Percentiles rank a stretch among this genome's conserved stretches.
Evolutionary conservation across 2,329 filamentous ascomycete species (phyloP).

Genomic region (Apiospora malaysiana): DNA sequence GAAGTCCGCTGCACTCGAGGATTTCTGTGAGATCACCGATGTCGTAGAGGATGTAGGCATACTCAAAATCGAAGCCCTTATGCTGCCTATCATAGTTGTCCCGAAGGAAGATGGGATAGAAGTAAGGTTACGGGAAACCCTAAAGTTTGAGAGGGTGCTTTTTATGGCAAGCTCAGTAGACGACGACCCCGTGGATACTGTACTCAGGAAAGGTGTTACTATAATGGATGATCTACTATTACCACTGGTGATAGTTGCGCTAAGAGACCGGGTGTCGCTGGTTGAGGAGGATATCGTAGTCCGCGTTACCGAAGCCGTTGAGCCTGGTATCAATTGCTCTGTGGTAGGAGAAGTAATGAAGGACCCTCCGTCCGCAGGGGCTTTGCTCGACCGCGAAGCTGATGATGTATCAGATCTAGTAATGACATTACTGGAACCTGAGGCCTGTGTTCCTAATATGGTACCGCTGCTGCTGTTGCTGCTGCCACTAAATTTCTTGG

Average conservation of each 20-base stretch:
- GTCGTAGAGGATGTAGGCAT: background rate
- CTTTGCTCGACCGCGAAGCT: background rate
- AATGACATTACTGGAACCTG: too few relatives aligned
- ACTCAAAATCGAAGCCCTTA: background rate
- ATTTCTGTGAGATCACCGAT: background rate
- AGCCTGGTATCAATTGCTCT: background rate
- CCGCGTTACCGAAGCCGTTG: background rate
- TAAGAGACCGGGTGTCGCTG: background rate
- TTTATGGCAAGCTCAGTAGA: background rate
- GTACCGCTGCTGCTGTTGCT: background rate
- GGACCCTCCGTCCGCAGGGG: background rate
- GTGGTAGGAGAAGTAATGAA: background rate
- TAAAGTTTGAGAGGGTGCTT: background rate
- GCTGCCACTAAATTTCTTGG: background rate
- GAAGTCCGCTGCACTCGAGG: background rate
- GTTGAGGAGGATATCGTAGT: background rate
- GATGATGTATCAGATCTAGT: background rate
- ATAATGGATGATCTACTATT: background rate
- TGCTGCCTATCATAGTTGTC: background rate
- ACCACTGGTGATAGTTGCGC: background rate
- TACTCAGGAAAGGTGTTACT: background rate
- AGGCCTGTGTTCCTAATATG: background rate
- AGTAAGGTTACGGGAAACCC: background rate
- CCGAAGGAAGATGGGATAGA: background rate
- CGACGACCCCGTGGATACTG: background rate